phyloP scores from a whole-genome alignment of 139 green algal species.

The Closterium sp. region DNA sequence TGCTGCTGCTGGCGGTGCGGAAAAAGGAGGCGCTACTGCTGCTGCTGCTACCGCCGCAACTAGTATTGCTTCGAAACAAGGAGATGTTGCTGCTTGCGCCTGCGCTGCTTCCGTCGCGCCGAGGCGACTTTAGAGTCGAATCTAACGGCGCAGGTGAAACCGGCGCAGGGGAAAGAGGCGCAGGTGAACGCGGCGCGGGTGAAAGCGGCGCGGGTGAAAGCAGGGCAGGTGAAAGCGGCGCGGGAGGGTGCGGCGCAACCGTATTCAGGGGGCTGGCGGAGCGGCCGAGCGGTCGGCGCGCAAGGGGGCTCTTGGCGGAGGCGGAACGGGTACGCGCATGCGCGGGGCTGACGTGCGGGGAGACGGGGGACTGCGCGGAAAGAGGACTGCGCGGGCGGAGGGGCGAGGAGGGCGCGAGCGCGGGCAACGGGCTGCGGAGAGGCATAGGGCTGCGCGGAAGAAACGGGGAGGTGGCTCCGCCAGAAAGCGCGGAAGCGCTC shows the following conservation, averaged over 20 bases:
- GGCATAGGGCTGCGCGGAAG: background rate
- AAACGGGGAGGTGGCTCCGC: background rate
- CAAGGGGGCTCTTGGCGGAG: background rate
- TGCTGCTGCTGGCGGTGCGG: background rate
- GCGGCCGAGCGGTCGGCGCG: background rate
- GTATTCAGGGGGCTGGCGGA: background rate
- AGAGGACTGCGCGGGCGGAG: background rate
- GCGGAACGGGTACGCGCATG: background rate
- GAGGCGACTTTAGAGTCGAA: no score
- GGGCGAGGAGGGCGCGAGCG: background rate
- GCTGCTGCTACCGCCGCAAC: background rate
- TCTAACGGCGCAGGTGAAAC: background rate
- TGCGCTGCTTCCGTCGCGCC: no score
- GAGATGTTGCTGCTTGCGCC: background rate
- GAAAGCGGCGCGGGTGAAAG: background rate
- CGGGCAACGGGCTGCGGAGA: background rate
- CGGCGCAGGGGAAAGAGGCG: no score
- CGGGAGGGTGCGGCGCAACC: background rate
- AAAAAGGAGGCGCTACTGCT: background rate
- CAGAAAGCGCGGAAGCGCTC: background rate
- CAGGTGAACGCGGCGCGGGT: background rate
- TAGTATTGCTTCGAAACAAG: background rate
- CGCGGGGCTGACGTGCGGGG: background rate
- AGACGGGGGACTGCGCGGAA: background rate
- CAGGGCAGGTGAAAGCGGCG: background rate